These are phyloP conservation scores for Helotiales sp. DNA, from an alignment of 2,329 filamentous ascomycete genomes.

Conservation along the genomic window DNA sequence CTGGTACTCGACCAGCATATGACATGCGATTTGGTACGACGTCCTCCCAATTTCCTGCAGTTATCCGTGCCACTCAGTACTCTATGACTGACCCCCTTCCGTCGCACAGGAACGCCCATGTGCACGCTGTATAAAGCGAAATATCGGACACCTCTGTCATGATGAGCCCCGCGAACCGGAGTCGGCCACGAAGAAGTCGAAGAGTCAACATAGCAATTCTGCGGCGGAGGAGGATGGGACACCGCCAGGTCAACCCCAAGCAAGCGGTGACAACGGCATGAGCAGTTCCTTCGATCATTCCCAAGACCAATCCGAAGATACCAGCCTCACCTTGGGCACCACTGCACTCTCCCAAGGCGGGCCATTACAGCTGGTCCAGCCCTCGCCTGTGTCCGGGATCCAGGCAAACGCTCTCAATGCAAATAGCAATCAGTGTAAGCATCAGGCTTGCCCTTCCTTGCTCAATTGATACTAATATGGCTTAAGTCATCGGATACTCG, in stretches of 20 bases:
- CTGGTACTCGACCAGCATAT: constrained; percentile 64
- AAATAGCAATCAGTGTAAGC: constrained; percentile 76
- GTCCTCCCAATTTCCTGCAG: constrained; percentile 30
- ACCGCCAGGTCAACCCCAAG: constrained; percentile 51
- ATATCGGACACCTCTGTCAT: constrained; percentile 97
- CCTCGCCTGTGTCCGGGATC: constrained; percentile 65
- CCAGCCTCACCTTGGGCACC: constrained; percentile 39
- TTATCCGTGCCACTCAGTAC: constrained; percentile 33
- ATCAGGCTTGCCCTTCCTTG: constrained; percentile 11
- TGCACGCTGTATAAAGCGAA: constrained; percentile 95
- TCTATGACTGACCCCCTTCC: constrained; percentile 32
- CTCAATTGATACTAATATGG: constrained; percentile 27
- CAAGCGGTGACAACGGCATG: constrained; percentile 45
- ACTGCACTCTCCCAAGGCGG: constrained; percentile 46
- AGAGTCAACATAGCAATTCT: constrained; percentile 59
- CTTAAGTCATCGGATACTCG: constrained; percentile 72
- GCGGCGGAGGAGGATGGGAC: constrained; percentile 60
- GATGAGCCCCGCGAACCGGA: constrained; percentile 90
- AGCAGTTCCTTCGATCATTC: constrained; percentile 56
- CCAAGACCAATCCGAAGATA: constrained; percentile 48
- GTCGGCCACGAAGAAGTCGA: constrained; percentile 68
- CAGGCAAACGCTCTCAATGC: constrained; percentile 61
- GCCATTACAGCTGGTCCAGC: constrained; percentile 70
- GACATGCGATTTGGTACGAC: constrained; percentile 84
- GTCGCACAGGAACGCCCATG: constrained; percentile 81